Evolutionary conservation across 306 rosid species (phyloP), one percentile per base, ranked within the genome.

Genomic region (Fagus sylvatica): DNA sequence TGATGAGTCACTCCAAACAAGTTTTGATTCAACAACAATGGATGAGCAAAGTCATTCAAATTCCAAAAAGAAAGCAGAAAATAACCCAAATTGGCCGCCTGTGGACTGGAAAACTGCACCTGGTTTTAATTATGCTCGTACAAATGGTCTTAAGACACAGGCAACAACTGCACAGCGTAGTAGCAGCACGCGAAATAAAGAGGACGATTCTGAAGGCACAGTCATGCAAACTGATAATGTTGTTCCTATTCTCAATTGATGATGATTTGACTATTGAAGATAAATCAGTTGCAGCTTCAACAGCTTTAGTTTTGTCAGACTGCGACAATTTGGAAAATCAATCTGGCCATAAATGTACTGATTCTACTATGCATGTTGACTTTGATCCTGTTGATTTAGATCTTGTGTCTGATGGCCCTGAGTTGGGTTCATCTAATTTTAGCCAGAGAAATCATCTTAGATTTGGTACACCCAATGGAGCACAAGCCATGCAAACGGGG

Each of bases 61-160:
- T 56, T 30, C 75, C 74, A 79, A 84, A 90, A 83, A 85, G 80
- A 92, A 76, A 77, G 46, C 79, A 61, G 76, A 67, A 73, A 73
- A 43, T 13, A 42, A 39, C 79, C 54, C 89, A 78, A 83, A 78
- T 82, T 92, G 94, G 95, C 97, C 95, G 17, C 94, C 97, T 56
- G 91, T 22, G 67, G 93, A 76, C 78, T 94, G 98, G 98, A 90
- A 89, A 83, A 85, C 89, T 83, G 97, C 97, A 77, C 97, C 97
- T 9, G 93, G 87, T 69, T 89, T 88, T 84, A 85, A 43, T 78
- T 91, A 84, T 85, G 91, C 97, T 59, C 91, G 81, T 11, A 87
- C 80, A 78, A 76, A 76, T 82, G 93, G 94, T 71, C 84, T 85
- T 75, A 78, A 76, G 80, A 85, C 90, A 22, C 86, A 85, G 66